Evolutionary conservation across 1,139 yeast species (phyloP).

Genomic region (Kluyveromyces sp.): DNA sequence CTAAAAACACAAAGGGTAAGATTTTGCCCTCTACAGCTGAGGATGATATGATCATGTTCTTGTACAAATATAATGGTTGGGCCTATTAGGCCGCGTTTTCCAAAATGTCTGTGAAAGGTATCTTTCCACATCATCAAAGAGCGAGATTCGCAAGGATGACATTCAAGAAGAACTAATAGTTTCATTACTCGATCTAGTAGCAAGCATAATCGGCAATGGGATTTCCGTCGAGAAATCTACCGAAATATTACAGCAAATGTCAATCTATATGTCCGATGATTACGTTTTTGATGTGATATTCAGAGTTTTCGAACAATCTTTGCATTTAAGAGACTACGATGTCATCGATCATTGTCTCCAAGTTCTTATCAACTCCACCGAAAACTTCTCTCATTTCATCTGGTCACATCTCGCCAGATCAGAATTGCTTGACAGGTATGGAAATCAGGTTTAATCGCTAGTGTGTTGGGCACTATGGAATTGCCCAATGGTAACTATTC

Average conservation of each 20-base stretch:
- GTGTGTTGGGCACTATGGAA: slow-evolving; percentile 66
- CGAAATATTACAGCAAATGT: slow-evolving; percentile 40
- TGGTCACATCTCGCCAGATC: slow-evolving; percentile 76
- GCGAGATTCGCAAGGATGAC: background rate
- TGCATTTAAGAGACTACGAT: slow-evolving; percentile 46
- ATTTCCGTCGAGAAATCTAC: slow-evolving; percentile 36
- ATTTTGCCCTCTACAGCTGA: slow-evolving; percentile 40
- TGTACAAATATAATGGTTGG: slow-evolving; percentile 80
- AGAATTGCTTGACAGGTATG: slow-evolving; percentile 53
- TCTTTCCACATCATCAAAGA: slow-evolving; percentile 27
- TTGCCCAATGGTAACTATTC: slow-evolving; percentile 58
- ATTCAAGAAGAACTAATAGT: slow-evolving; percentile 31
- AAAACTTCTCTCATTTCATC: slow-evolving; percentile 53
- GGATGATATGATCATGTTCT: slow-evolving; percentile 57
- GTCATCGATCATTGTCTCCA: slow-evolving; percentile 43
- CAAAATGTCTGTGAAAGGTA: slow-evolving; percentile 49
- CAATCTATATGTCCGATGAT: slow-evolving; percentile 53
- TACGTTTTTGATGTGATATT: slow-evolving; percentile 66
- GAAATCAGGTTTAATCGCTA: slow-evolving; percentile 58
- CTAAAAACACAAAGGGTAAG: slow-evolving; percentile 63
- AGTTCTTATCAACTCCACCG: slow-evolving; percentile 43
- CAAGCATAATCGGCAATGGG: slow-evolving; percentile 39
- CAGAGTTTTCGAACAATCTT: slow-evolving; percentile 59
- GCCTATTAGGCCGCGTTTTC: slow-evolving; percentile 69
- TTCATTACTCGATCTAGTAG: slow-evolving; percentile 46